Percentiles rank a stretch among this genome's conserved stretches.
These are phyloP conservation scores for Marchantia polymorpha DNA, from an alignment of 225 moss, liverwort and hornwort species.

Conservation along the genomic window DNA sequence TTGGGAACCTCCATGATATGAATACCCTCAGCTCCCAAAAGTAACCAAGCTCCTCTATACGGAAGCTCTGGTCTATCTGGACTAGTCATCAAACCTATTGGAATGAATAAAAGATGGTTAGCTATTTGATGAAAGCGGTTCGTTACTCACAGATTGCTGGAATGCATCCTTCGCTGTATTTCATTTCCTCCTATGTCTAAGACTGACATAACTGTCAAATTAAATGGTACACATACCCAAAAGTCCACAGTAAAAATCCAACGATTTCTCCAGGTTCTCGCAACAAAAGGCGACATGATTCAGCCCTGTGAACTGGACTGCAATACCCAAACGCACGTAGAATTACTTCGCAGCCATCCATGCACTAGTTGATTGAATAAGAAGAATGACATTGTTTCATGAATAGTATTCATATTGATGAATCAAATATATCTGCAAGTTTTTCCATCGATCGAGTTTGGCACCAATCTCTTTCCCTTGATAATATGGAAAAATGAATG, in stretches of 20 bases:
- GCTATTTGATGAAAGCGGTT: not conserved
- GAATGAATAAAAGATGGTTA: not conserved
- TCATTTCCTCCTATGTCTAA: not conserved
- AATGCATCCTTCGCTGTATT: too few relatives aligned
- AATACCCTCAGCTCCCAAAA: slow-evolving; percentile 31
- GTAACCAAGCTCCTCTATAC: slow-evolving; percentile 35
- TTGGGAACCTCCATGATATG: slow-evolving; percentile 41
- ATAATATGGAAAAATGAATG: too few relatives aligned
- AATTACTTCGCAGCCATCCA: not conserved
- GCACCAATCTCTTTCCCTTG: too few relatives aligned
- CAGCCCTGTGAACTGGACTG: slow-evolving; percentile 32
- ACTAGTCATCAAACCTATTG: slow-evolving; percentile 23
- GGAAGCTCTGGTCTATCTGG: slow-evolving; percentile 34
- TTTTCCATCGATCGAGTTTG: too few relatives aligned
- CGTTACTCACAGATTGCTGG: not conserved
- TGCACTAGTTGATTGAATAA: too few relatives aligned
- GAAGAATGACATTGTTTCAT: too few relatives aligned
- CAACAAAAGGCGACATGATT: slow-evolving; percentile 38
- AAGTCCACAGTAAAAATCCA: slow-evolving; percentile 35
- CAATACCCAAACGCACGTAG: not conserved
- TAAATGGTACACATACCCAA: slow-evolving; percentile 17
- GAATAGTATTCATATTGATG: too few relatives aligned
- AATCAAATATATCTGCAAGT: too few relatives aligned
- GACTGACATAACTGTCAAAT: not conserved
- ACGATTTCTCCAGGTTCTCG: slow-evolving; percentile 29